Conservation (phyloP, 148 eudicot genomes). For the Silene uniflora region DNA sequence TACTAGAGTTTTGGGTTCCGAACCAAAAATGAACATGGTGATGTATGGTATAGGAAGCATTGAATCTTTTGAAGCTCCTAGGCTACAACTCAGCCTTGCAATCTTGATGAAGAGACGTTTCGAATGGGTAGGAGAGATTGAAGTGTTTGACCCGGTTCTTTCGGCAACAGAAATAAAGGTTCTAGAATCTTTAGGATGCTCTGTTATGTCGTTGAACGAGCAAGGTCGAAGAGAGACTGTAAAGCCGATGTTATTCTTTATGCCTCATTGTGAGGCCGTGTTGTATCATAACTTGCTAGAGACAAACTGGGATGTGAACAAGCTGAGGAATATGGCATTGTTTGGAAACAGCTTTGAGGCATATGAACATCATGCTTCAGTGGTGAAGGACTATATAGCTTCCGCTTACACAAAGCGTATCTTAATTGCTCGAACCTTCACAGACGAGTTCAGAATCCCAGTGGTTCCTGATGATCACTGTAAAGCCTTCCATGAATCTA, state of each 20-base stretch:
- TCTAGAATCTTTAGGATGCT: conserved; percentile 58
- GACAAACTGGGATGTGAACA: conserved; percentile 52
- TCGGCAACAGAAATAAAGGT: conserved; percentile 56
- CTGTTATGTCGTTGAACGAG: conserved; percentile 60
- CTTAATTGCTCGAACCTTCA: conserved; percentile 43
- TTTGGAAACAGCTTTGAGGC: conserved; percentile 72
- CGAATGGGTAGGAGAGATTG: conserved; percentile 61
- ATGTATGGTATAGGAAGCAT: conserved; percentile 83
- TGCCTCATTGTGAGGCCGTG: conserved; percentile 88
- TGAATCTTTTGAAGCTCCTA: conserved; percentile 62
- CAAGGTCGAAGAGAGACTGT: conserved; percentile 54
- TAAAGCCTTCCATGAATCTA: conserved; percentile 59
- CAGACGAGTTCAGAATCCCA: conserved; percentile 41
- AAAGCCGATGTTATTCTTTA: conserved; percentile 65
- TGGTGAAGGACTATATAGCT: conserved; percentile 35
- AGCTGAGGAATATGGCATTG: conserved; percentile 40
- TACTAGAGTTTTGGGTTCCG: conserved; percentile 41
- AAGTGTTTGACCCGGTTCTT: conserved; percentile 81
- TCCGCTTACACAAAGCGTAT: conserved; percentile 46
- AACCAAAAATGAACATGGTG: conserved; percentile 64
- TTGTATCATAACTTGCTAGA: conserved; percentile 70
- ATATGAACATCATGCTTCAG: conserved; percentile 42
- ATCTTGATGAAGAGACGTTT: conserved; percentile 60
- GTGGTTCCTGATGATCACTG: conserved; percentile 49
- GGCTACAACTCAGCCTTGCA: conserved; percentile 73